Percentiles rank a stretch among this genome's conserved stretches.
Conservation (phyloP, 2,329 filamentous ascomycete genomes). For the Ophiostoma piceae region DNA sequence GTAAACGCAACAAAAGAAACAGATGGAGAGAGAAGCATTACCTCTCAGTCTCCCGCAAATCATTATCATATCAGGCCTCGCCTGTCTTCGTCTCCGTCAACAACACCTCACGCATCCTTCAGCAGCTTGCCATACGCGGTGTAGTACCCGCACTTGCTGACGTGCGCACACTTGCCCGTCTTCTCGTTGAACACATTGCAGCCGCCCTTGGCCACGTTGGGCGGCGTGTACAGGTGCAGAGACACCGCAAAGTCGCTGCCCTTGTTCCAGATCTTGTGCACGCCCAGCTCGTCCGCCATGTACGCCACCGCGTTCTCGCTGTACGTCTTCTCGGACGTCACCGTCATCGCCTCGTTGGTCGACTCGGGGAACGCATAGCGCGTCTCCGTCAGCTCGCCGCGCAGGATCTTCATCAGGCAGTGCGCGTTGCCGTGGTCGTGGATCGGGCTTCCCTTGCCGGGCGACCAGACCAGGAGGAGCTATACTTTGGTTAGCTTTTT, state of each 20-base stretch:
- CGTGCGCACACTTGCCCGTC: slow-evolving; percentile 68
- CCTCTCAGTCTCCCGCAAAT: slow-evolving; percentile 11
- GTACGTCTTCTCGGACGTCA: slow-evolving; percentile 64
- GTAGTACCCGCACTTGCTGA: slow-evolving; percentile 66
- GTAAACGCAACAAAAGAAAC: not conserved
- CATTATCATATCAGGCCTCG: slow-evolving; percentile 11
- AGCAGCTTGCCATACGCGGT: slow-evolving; percentile 55
- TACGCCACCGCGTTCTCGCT: slow-evolving; percentile 72
- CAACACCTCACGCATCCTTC: slow-evolving; percentile 13
- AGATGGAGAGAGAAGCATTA: not conserved
- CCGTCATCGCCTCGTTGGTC: slow-evolving; percentile 51
- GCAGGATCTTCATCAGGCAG: slow-evolving; percentile 86
- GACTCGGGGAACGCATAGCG: slow-evolving; percentile 67
- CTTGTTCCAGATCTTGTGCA: slow-evolving; percentile 77
- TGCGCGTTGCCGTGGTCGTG: slow-evolving; percentile 88
- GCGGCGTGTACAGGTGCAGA: slow-evolving; percentile 83
- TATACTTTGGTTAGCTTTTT: slow-evolving; percentile 35
- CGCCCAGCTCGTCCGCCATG: slow-evolving; percentile 83
- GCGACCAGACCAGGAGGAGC: slow-evolving; percentile 86
- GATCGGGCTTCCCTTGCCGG: slow-evolving; percentile 75
- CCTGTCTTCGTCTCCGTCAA: no score
- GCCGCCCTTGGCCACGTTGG: slow-evolving; percentile 77
- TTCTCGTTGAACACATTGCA: slow-evolving; percentile 75
- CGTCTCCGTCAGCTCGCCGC: slow-evolving; percentile 73
- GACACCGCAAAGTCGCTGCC: slow-evolving; percentile 75